Percentiles rank a stretch among this genome's conserved stretches.
Conservation (phyloP, 2,329 filamentous ascomycete genomes). For the Pestalotiopsis sp. region DNA sequence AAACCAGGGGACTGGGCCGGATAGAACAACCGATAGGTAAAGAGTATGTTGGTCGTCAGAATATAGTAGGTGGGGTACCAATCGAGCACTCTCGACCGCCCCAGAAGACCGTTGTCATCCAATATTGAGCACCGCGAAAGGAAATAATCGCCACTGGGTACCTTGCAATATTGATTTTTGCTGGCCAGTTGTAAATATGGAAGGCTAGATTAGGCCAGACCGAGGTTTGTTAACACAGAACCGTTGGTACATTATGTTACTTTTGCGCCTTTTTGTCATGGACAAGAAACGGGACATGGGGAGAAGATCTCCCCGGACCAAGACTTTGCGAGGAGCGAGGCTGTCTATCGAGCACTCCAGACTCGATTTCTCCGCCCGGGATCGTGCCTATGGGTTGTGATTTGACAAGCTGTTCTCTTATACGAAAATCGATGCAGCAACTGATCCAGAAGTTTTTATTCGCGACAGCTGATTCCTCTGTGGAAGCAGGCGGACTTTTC, state of each 20-base stretch:
- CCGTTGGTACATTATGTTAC: background rate
- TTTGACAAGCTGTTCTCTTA: too few relatives aligned
- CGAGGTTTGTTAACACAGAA: background rate
- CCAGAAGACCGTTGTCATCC: constrained; percentile 2
- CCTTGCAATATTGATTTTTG: constrained; percentile 10
- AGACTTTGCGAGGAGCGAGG: background rate
- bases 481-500: too few relatives aligned
- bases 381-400: too few relatives aligned
- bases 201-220: constrained; percentile 2
- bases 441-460: too few relatives aligned
- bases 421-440: too few relatives aligned
- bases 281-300: background rate
- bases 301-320: background rate
- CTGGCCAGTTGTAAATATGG: background rate
- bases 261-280: background rate
- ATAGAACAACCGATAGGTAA: background rate
- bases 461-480: too few relatives aligned
- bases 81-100: constrained; percentile 7
- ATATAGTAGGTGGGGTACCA: constrained; percentile 6
- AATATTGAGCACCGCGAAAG: constrained; percentile 7
- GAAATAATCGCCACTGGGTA: constrained; percentile 3
- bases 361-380: too few relatives aligned
- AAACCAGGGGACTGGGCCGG: background rate
- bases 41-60: background rate
- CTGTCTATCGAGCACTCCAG: background rate